A percentile compares a stretch with the other conserved stretches of the same genome.
Conservation (phyloP, 192 early-diverging fungal species). For the Linnemannia schmuckeri region DNA sequence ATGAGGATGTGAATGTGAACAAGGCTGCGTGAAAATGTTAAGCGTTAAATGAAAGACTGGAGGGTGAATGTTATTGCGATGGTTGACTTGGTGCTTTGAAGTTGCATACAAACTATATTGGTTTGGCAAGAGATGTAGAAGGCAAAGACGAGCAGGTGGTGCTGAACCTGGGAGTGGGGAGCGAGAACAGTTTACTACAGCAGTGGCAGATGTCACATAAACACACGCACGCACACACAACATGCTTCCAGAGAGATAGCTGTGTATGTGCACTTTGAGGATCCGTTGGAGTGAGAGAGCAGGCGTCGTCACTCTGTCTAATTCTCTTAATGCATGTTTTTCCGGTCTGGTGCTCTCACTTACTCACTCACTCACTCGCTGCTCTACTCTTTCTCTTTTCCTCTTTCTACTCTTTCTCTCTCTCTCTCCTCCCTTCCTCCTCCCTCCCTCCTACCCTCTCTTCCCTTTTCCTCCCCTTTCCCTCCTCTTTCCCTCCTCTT, state of each 20-base stretch:
- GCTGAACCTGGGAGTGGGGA: no score
- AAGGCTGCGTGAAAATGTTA: not conserved
- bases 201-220: no score
- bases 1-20: not conserved
- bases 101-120: no score
- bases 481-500: not conserved
- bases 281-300: not conserved
- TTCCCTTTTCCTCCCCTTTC: not conserved
- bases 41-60: not conserved
- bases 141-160: no score
- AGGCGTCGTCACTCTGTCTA: not conserved
- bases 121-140: no score
- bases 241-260: not conserved
- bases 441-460: slow-evolving; percentile 1
- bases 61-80: no score
- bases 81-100: no score
- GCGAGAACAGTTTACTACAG: no score
- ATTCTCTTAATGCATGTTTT: slow-evolving; percentile 23
- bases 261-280: no score
- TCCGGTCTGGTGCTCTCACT: not conserved
- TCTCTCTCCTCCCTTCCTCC: not conserved
- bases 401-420: slow-evolving; percentile 6
- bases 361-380: not conserved
- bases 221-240: no score
- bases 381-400: not conserved